phyloP scores from a whole-genome alignment of 805 yeast genomes.

The Lachancea mirantina region DNA sequence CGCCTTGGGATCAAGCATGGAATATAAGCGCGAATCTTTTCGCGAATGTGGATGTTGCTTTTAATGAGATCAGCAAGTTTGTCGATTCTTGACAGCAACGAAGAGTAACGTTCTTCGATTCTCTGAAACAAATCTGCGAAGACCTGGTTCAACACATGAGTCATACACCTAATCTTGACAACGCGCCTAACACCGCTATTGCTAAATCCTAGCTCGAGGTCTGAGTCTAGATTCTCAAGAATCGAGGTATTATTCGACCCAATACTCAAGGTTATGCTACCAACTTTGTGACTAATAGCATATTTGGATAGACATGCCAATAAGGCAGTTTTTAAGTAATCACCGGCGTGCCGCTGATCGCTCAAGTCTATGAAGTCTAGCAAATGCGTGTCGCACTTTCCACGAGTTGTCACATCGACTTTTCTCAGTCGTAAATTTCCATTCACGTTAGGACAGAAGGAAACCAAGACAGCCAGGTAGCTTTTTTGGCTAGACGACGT shows the following conservation, averaged over 20 bases:
- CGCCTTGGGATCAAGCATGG: background rate
- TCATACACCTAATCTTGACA: conserved; percentile 3
- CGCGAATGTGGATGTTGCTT: background rate
- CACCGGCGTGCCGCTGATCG: conserved; percentile 9
- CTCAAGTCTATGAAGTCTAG: conserved; percentile 12
- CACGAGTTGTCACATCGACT: conserved; percentile 9
- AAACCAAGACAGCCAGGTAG: conserved; percentile 5
- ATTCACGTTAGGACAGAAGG: conserved; percentile 12
- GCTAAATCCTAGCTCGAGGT: conserved; percentile 5
- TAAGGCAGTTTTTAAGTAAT: conserved; percentile 3
- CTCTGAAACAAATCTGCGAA: conserved; percentile 3
- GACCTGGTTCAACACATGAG: conserved; percentile 7
- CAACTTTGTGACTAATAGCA: conserved; percentile 10
- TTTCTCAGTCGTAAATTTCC: conserved; percentile 4
- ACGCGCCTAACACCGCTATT: background rate
- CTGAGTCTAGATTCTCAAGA: conserved; percentile 4
- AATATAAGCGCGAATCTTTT: background rate
- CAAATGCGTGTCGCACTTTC: conserved; percentile 10
- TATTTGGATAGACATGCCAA: conserved; percentile 4
- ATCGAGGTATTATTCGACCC: conserved; percentile 8
- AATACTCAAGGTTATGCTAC: conserved; percentile 9
- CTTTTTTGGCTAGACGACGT: conserved; percentile 5
- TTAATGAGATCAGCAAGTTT: background rate
- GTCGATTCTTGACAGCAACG: conserved; percentile 1
- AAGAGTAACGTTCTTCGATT: conserved; percentile 1